A percentile compares a stretch with the other conserved stretches of the same genome.
Conservation (phyloP, 192 early-diverging fungal genomes). For the Neocallimastix lanati region DNA sequence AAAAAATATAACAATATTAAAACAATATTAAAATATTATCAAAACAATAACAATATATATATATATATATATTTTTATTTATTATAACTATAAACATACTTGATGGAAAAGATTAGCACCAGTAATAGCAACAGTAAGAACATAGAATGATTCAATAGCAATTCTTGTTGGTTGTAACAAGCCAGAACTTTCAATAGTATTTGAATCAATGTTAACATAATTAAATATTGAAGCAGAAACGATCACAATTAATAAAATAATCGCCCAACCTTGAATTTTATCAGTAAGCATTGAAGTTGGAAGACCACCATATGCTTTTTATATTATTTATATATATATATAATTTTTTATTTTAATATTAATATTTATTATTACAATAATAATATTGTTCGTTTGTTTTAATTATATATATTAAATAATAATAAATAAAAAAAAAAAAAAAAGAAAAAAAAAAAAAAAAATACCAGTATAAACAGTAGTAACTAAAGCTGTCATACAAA, state of each 20-base stretch:
- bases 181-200: conserved; percentile 22
- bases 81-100: conserved; percentile 10
- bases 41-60: too few relatives aligned
- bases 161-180: conserved; percentile 43
- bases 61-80: too few relatives aligned
- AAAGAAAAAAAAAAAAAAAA: too few relatives aligned
- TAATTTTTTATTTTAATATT: too few relatives aligned
- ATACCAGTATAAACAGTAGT: conserved; percentile 41
- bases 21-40: too few relatives aligned
- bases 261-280: conserved; percentile 30
- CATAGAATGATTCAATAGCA: conserved; percentile 42
- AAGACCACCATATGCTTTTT: conserved; percentile 44
- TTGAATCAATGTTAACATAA: conserved; percentile 23
- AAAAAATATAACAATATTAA: too few relatives aligned
- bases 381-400: too few relatives aligned
- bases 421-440: too few relatives aligned
- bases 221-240: conserved; percentile 28
- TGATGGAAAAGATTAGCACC: conserved; percentile 48
- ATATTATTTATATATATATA: too few relatives aligned
- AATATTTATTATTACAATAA: too few relatives aligned
- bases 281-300: conserved; percentile 47
- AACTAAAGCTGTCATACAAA: conserved; percentile 37
- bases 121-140: conserved; percentile 39
- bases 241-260: conserved; percentile 28
- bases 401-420: too few relatives aligned